Percentiles rank a stretch among this genome's conserved stretches.
Evolutionary conservation across 495 filamentous ascomycete species (phyloP).

Genomic region (Tuber indicum): DNA sequence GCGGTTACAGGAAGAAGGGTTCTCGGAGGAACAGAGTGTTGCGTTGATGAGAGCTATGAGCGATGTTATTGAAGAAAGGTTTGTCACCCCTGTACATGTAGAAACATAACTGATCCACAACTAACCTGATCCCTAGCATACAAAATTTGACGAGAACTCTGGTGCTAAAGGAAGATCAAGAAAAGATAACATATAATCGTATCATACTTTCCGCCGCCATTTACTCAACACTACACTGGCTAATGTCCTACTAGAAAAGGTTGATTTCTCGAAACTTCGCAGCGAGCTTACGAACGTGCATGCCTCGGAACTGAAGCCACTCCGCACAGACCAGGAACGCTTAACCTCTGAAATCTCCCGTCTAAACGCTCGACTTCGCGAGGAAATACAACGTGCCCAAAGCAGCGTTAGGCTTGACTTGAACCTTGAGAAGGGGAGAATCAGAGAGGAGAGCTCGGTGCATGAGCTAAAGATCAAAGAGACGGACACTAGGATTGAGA

Average conservation of each 20-base stretch:
- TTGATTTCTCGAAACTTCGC: conserved; percentile 97
- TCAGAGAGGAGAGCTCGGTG: conserved; percentile 91
- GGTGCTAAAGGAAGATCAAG: conserved; percentile 91
- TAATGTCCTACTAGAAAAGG: conserved; percentile 55
- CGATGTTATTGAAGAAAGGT: conserved; percentile 94
- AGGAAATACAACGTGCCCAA: conserved; percentile 91
- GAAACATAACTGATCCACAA: not conserved
- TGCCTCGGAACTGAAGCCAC: conserved; percentile 79
- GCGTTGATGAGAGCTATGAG: conserved; percentile 97
- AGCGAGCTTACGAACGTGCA: conserved; percentile 87
- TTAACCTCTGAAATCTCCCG: conserved; percentile 92
- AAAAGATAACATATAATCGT: conserved; percentile 80
- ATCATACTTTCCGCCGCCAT: too few relatives aligned
- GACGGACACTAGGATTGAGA: conserved; percentile 96
- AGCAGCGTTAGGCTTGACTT: conserved; percentile 84
- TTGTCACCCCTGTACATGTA: conserved; percentile 7
- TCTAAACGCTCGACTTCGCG: conserved; percentile 75
- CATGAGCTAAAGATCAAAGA: conserved; percentile 99
- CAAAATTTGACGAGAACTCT: conserved; percentile 97
- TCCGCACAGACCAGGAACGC: conserved; percentile 82
- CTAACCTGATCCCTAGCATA: conserved; percentile 52
- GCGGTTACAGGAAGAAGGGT: conserved; percentile 80
- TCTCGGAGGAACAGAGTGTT: conserved; percentile 88
- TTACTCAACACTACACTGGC: not conserved
- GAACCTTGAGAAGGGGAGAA: conserved; percentile 94